These are phyloP conservation scores for Ampelocalamus luodianensis DNA, from an alignment of 176 grass and related monocot species.

Conservation along the genomic window DNA sequence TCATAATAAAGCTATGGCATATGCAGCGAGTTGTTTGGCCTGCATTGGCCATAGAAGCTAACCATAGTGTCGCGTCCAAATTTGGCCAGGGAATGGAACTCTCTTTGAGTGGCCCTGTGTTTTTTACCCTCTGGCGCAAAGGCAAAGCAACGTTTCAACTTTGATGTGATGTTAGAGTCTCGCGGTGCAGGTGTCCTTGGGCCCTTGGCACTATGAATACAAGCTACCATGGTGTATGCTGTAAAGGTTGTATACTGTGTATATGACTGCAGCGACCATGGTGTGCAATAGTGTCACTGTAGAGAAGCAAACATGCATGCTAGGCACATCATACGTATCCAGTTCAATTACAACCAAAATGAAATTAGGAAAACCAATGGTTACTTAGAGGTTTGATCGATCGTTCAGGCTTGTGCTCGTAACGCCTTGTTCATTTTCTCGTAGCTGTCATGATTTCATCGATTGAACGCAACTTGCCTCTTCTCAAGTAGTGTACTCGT, in stretches of 20 bases:
- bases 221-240: neutral
- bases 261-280: neutral
- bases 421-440: neutral
- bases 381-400: neutral
- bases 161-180: constrained; percentile 5
- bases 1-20: neutral
- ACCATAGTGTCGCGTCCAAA: neutral
- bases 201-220: neutral
- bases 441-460: neutral
- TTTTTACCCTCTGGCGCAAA: neutral
- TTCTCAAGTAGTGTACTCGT: neutral
- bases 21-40: neutral
- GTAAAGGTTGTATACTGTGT: neutral
- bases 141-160: neutral
- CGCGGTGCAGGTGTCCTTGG: neutral
- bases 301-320: neutral
- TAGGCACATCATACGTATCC: neutral
- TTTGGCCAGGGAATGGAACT: neutral
- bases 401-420: neutral
- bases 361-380: neutral
- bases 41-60: constrained; percentile 14
- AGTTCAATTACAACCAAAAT: neutral
- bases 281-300: neutral
- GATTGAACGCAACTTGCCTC: too few species aligned
- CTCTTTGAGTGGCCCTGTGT: neutral